Evolutionary conservation across 192 early-diverging fungal species (phyloP).

Genomic region (Coemansia sp.): DNA sequence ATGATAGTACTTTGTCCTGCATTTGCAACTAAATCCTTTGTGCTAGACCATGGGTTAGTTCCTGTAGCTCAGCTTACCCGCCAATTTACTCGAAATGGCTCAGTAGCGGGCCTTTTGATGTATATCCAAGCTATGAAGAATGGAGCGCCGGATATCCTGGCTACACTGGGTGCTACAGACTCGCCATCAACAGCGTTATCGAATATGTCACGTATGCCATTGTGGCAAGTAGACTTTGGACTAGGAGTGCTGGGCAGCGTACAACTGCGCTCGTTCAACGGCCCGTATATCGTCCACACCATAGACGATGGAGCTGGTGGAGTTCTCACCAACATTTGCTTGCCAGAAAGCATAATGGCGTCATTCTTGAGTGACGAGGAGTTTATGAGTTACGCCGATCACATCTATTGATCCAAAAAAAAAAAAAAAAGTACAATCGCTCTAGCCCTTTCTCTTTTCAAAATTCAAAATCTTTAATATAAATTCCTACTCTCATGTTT

Average conservation of each 20-base stretch:
- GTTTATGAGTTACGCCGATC: background rate
- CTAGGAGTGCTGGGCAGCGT: background rate
- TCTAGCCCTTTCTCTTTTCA: no score
- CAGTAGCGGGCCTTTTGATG: background rate
- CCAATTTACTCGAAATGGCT: background rate
- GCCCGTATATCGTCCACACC: constrained; percentile 31
- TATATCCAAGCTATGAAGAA: background rate
- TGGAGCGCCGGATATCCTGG: constrained; percentile 11
- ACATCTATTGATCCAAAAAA: background rate
- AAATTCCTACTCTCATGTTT: no score
- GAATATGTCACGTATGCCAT: constrained; percentile 18
- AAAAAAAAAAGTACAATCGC: no score
- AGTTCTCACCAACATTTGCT: constrained; percentile 16
- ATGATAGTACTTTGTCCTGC: constrained; percentile 15
- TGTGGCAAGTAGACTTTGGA: constrained; percentile 11
- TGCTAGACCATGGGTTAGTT: constrained; percentile 1
- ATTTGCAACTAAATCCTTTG: constrained; percentile 10
- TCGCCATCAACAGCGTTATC: constrained; percentile 29
- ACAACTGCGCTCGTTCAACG: constrained; percentile 26
- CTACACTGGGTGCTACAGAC: constrained; percentile 7
- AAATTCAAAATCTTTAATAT: background rate
- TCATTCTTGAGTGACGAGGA: background rate
- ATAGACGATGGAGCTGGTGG: constrained; percentile 19
- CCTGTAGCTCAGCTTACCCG: constrained; percentile 13
- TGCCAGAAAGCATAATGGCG: constrained; percentile 6